These are phyloP conservation scores for Drosera capensis DNA, from an alignment of 148 eudicot species.

Conservation along the genomic window DNA sequence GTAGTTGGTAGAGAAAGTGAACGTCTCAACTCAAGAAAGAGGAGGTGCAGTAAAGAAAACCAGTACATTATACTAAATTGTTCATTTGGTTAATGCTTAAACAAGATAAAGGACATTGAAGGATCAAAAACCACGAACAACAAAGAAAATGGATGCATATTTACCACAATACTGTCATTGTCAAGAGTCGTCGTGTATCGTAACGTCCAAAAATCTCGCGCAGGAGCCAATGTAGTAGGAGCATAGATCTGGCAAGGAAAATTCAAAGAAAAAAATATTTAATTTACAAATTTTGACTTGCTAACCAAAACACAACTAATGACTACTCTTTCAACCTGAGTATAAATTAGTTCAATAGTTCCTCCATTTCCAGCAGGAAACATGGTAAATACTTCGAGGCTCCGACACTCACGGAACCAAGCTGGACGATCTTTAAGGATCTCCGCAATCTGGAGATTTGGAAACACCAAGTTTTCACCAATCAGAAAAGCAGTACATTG, in stretches of 20 bases:
- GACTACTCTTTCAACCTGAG: slow-evolving; percentile 32
- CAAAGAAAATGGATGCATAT: slow-evolving; percentile 2
- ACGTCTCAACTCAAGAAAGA: too few species aligned
- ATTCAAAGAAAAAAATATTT: neutral
- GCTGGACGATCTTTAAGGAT: slow-evolving; percentile 92
- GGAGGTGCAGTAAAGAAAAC: neutral
- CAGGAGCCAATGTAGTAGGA: slow-evolving; percentile 93
- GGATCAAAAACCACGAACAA: neutral
- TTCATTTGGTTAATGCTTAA: neutral
- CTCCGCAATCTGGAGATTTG: slow-evolving; percentile 58
- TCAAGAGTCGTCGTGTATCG: slow-evolving; percentile 80
- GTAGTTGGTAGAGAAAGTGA: neutral
- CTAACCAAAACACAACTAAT: neutral
- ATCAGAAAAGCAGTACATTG: too few species aligned
- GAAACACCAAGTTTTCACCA: neutral
- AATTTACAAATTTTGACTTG: neutral
- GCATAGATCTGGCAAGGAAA: slow-evolving; percentile 51
- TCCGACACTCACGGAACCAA: slow-evolving; percentile 99
- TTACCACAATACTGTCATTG: slow-evolving; percentile 88
- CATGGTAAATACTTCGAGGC: slow-evolving; percentile 74
- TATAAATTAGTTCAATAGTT: slow-evolving; percentile 77
- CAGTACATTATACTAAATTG: neutral
- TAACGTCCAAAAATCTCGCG: slow-evolving; percentile 90
- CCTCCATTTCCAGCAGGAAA: slow-evolving; percentile 91
- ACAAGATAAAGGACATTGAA: neutral